A percentile compares a stretch with the other conserved stretches of the same genome.
Evolutionary conservation across 257 asterid genomes (phyloP).

Genomic region (Petunia axillaris): DNA sequence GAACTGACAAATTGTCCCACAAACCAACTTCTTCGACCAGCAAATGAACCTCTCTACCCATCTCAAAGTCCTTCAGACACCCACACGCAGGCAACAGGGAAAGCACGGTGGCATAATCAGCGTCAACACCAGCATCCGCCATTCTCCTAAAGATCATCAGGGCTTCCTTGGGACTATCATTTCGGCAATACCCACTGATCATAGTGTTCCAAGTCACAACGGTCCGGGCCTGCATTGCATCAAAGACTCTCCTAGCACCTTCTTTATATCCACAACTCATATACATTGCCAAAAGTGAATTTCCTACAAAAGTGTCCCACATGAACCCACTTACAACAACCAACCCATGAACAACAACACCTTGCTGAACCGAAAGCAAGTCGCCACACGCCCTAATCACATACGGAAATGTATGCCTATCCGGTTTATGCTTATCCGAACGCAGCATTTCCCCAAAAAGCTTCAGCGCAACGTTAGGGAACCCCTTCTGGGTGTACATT

Average conservation of each 20-base stretch:
- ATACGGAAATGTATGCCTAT: slow-evolving; percentile 69
- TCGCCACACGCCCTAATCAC: slow-evolving; percentile 75
- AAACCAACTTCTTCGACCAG: slow-evolving; percentile 51
- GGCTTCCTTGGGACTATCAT: slow-evolving; percentile 59
- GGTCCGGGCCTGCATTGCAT: slow-evolving; percentile 52
- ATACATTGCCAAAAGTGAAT: slow-evolving; percentile 84
- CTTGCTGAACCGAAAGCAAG: slow-evolving; percentile 58
- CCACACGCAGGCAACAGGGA: slow-evolving; percentile 91
- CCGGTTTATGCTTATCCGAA: slow-evolving; percentile 46
- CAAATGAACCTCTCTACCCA: slow-evolving; percentile 66
- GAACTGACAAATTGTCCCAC: slow-evolving; percentile 58
- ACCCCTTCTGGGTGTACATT: slow-evolving; percentile 62
- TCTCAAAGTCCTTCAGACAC: slow-evolving; percentile 52
- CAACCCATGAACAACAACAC: slow-evolving; percentile 70
- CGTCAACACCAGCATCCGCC: slow-evolving; percentile 56
- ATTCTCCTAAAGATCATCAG: slow-evolving; percentile 53
- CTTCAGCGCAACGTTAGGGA: slow-evolving; percentile 55
- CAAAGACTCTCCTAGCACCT: slow-evolving; percentile 66
- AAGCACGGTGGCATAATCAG: slow-evolving; percentile 74
- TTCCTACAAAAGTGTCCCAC: slow-evolving; percentile 61
- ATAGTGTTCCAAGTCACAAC: slow-evolving; percentile 89
- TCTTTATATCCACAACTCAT: slow-evolving; percentile 73
- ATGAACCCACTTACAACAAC: slow-evolving; percentile 55
- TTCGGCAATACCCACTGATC: slow-evolving; percentile 79
- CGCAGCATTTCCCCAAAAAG: slow-evolving; percentile 70